phyloP scores from a whole-genome alignment of 1,139 yeast species.

The Yamadazyma aaseri region DNA sequence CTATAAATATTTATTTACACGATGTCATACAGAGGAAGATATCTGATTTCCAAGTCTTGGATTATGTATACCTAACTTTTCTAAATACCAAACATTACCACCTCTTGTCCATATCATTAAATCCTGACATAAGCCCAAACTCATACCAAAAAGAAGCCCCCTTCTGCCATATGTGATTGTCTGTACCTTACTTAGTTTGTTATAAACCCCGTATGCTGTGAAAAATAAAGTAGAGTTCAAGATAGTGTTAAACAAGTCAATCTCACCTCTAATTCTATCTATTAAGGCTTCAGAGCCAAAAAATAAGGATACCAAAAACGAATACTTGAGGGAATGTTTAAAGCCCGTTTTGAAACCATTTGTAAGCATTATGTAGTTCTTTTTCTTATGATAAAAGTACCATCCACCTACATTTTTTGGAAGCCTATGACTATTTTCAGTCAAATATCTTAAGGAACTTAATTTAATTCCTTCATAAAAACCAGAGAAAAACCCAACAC shows the following conservation, averaged over 20 bases:
- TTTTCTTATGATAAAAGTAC: slow-evolving; percentile 86
- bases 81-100: slow-evolving; percentile 63
- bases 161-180: slow-evolving; percentile 46
- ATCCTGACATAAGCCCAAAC: slow-evolving; percentile 67
- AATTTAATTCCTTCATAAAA: slow-evolving; percentile 58
- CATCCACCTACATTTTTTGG: slow-evolving; percentile 82
- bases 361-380: slow-evolving; percentile 70
- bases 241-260: slow-evolving; percentile 63
- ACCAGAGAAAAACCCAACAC: slow-evolving; percentile 63
- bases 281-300: slow-evolving; percentile 63
- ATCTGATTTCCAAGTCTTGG: slow-evolving; percentile 3
- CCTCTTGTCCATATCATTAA: slow-evolving; percentile 55
- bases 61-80: slow-evolving; percentile 16
- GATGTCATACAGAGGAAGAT: background rate
- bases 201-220: slow-evolving; percentile 45
- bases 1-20: background rate
- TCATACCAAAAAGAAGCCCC: slow-evolving; percentile 58
- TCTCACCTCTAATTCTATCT: slow-evolving; percentile 49
- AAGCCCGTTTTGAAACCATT: slow-evolving; percentile 50
- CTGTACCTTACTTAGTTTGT: slow-evolving; percentile 47
- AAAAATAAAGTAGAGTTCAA: slow-evolving; percentile 54
- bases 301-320: slow-evolving; percentile 47
- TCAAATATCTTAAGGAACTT: slow-evolving; percentile 62
- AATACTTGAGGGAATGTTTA: slow-evolving; percentile 42
- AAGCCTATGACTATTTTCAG: slow-evolving; percentile 79